Conservation (phyloP, 352 stramenopile genomes). For the Phytopythium cucurbitacearum region DNA sequence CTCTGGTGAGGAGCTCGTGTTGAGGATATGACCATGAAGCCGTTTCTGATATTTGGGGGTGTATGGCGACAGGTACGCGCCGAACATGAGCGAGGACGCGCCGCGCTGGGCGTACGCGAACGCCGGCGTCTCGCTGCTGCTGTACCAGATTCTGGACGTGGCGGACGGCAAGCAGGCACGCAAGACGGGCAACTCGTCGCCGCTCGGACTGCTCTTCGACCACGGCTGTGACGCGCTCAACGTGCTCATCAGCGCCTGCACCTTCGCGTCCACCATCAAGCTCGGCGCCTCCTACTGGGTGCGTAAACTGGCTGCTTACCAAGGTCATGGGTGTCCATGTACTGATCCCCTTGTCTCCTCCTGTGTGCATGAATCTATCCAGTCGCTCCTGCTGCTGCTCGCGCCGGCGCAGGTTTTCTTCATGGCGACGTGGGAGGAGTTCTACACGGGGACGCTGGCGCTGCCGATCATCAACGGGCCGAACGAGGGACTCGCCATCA, state of each 20-base stretch:
- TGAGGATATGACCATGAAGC: constrained; percentile 34
- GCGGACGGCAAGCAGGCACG: constrained; percentile 85
- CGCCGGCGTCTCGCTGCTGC: constrained; percentile 54
- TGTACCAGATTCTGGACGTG: constrained; percentile 86
- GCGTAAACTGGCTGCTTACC: constrained; percentile 30
- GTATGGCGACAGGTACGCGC: constrained; percentile 38
- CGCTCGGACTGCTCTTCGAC: constrained; percentile 80
- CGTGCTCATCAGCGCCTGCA: constrained; percentile 77
- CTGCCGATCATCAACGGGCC: constrained; percentile 96
- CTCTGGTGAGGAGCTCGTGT: constrained; percentile 34
- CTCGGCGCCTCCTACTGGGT: constrained; percentile 83
- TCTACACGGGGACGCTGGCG: constrained; percentile 94
- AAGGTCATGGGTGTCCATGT: background rate
- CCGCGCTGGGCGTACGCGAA: constrained; percentile 71
- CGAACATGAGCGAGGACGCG: constrained; percentile 80
- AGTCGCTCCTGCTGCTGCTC: constrained; percentile 73
- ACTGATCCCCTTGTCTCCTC: constrained; percentile 7
- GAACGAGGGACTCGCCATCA: constrained; percentile 93
- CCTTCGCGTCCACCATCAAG: constrained; percentile 82
- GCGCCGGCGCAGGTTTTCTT: constrained; percentile 92
- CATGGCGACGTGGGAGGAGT: constrained; percentile 98
- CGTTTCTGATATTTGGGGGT: constrained; percentile 19
- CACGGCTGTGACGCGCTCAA: constrained; percentile 85
- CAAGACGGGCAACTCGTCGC: constrained; percentile 84
- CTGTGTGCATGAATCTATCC: constrained; percentile 6